Conservation (phyloP, 2,329 filamentous ascomycete genomes). For the Pyrenochaeta sp. region DNA sequence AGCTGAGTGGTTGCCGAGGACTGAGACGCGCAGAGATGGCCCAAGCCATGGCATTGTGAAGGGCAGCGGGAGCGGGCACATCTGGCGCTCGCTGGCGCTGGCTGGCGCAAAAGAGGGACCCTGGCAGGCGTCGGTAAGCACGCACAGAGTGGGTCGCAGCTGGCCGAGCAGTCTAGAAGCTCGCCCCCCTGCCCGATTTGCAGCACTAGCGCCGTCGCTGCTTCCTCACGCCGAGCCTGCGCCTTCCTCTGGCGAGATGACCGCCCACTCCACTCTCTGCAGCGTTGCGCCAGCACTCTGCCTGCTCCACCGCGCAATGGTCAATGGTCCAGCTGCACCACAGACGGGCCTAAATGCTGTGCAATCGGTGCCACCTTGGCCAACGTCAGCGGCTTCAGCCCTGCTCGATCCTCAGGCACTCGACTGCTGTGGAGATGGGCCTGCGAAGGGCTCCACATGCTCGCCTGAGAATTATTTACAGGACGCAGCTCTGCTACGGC, state of each 20-base stretch:
- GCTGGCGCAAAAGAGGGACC: no score
- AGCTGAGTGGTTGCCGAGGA: no score
- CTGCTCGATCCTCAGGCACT: background rate
- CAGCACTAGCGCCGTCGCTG: constrained; percentile 22
- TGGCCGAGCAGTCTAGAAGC: constrained; percentile 29
- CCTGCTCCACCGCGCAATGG: no score
- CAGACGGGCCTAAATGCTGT: background rate
- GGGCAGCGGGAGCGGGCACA: no score
- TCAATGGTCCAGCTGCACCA: background rate
- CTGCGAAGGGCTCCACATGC: no score
- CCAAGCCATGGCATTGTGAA: no score
- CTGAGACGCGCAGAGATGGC: no score
- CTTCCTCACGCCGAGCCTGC: no score
- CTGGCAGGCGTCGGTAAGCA: constrained; percentile 11
- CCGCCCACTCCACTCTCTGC: constrained; percentile 1
- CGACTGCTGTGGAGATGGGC: no score
- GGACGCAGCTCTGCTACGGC: no score
- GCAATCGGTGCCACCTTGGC: constrained; percentile 1
- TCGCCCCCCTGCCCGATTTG: constrained; percentile 24
- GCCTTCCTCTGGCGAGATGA: no score
- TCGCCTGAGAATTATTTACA: no score
- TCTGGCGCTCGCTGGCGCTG: constrained; percentile 8
- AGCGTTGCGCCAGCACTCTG: background rate
- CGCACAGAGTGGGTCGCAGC: constrained; percentile 18
- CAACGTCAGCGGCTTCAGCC: constrained; percentile 17